phyloP scores from a whole-genome alignment of 2,329 filamentous ascomycete genomes.

The Cladophialophora psammophila region DNA sequence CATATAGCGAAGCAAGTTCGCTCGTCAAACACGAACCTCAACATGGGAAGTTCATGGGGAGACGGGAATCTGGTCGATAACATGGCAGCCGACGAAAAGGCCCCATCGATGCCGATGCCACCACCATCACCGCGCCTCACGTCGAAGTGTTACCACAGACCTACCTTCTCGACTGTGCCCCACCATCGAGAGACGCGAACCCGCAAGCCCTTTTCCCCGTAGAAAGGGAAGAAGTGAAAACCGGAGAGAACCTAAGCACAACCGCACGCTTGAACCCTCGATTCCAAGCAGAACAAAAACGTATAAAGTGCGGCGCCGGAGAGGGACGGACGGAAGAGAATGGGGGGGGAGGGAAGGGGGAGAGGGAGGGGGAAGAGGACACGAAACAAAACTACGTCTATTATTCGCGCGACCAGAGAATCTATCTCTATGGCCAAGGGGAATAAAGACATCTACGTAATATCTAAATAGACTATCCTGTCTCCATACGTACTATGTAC shows the following conservation, averaged over 20 bases:
- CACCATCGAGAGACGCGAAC: no score
- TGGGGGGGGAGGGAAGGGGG: no score
- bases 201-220: no score
- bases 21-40: not conserved
- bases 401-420: no score
- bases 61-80: not conserved
- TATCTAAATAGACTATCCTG: no score
- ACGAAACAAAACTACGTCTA: no score
- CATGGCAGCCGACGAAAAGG: not conserved
- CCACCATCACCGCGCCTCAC: not conserved
- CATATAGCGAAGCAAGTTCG: not conserved
- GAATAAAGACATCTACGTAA: no score
- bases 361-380: no score
- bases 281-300: not conserved
- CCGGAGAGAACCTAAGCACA: not conserved
- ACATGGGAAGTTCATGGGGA: not conserved
- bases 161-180: no score
- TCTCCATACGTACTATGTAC: no score
- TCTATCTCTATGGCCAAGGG: no score
- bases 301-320: not conserved
- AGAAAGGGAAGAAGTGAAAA: not conserved
- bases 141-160: not conserved
- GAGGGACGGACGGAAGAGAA: not conserved
- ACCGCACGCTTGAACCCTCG: not conserved
- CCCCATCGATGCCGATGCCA: not conserved